phyloP scores from a whole-genome alignment of 345 rosid genomes.

The Camelina hispida region DNA sequence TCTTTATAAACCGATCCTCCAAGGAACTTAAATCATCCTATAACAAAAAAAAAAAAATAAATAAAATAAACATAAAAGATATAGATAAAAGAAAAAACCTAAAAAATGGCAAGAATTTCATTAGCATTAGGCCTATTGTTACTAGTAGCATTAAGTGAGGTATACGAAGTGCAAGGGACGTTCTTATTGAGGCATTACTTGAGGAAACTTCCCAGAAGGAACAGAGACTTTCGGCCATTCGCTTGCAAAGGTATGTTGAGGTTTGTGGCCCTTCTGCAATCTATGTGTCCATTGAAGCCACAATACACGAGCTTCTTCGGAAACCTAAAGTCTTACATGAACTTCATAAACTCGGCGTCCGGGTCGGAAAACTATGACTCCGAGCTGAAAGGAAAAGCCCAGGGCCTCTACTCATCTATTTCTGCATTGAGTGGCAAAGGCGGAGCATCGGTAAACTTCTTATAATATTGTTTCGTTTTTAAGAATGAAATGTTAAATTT shows the following conservation, averaged over 20 bases:
- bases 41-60: background rate
- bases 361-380: background rate
- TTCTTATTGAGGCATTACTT: conserved; percentile 33
- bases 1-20: conserved; percentile 21
- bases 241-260: conserved; percentile 22
- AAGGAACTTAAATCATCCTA: background rate
- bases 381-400: conserved; percentile 26
- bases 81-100: background rate
- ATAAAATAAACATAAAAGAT: background rate
- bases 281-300: conserved; percentile 11
- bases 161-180: conserved; percentile 38
- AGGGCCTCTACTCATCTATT: conserved; percentile 11
- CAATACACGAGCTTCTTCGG: conserved; percentile 25
- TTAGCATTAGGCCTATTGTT: conserved; percentile 29
- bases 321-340: conserved; percentile 16
- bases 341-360: conserved; percentile 4
- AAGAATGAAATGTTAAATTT: too few relatives aligned
- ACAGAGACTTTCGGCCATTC: conserved; percentile 4
- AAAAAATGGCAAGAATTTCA: conserved; percentile 24
- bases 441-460: conserved; percentile 15
- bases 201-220: conserved; percentile 16
- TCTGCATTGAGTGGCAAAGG: conserved; percentile 12
- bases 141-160: conserved; percentile 25
- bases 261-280: background rate
- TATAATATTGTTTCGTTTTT: too few relatives aligned